These are phyloP conservation scores for Trypanosoma scelopori DNA, from an alignment of 208 protist species.

Conservation along the genomic window DNA sequence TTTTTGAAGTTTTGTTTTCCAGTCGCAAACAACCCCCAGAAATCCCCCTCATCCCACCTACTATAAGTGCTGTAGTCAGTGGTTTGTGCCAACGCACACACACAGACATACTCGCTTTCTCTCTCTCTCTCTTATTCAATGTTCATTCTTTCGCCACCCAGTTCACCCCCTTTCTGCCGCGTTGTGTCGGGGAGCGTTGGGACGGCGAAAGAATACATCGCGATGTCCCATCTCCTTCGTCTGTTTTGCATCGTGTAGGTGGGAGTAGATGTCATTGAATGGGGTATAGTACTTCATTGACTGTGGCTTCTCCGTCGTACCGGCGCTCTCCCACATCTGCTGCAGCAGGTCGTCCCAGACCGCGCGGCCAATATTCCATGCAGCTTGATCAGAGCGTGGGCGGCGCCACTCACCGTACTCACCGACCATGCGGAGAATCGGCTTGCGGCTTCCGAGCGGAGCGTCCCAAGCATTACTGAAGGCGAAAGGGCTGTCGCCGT, in stretches of 20 bases:
- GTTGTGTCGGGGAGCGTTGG: constrained; percentile 84
- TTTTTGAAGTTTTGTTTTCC: neutral
- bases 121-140: neutral
- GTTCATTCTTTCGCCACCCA: no score
- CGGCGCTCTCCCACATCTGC: constrained; percentile 82
- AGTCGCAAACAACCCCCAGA: neutral
- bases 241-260: constrained; percentile 82
- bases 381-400: constrained; percentile 70
- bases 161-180: constrained; percentile 47
- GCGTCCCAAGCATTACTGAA: constrained; percentile 91
- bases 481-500: constrained; percentile 79
- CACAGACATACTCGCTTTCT: neutral
- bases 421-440: constrained; percentile 87
- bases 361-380: constrained; percentile 78
- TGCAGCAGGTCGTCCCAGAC: constrained; percentile 89
- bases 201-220: constrained; percentile 86
- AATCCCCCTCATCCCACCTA: no score
- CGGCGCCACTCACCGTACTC: constrained; percentile 92
- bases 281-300: constrained; percentile 94
- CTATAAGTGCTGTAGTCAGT: neutral
- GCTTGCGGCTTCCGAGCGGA: constrained; percentile 78
- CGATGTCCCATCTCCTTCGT: constrained; percentile 86
- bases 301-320: constrained; percentile 83
- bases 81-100: neutral
- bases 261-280: constrained; percentile 76